Evolutionary conservation across 2,329 filamentous ascomycete genomes (phyloP).

Genomic region (Pseudocercospora eumusae): DNA sequence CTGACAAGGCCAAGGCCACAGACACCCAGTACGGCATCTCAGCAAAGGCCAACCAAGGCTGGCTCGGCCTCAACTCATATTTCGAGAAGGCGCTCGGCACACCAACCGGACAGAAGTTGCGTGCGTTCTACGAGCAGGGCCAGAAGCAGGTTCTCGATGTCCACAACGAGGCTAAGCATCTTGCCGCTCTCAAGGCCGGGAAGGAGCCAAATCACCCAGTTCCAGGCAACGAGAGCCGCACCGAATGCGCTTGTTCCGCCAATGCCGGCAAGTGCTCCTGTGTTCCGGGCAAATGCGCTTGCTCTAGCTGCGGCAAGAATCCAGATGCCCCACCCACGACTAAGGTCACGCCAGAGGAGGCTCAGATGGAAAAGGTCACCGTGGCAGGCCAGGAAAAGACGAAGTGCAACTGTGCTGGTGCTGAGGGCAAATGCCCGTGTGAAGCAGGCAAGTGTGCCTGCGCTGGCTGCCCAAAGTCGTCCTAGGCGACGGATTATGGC

Average conservation of each 20-base stretch:
- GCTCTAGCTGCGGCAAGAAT: slow-evolving; percentile 51
- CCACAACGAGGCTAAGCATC: slow-evolving; percentile 81
- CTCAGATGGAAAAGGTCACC: slow-evolving; percentile 54
- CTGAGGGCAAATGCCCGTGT: slow-evolving; percentile 51
- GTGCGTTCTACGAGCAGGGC: slow-evolving; percentile 81
- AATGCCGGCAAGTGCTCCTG: slow-evolving; percentile 49
- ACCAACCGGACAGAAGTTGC: slow-evolving; percentile 83
- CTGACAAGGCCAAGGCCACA: slow-evolving; percentile 78
- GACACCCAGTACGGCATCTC: slow-evolving; percentile 84
- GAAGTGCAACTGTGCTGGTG: slow-evolving; percentile 54
- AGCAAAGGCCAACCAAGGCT: slow-evolving; percentile 67
- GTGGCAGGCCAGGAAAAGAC: slow-evolving; percentile 49
- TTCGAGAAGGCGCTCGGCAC: slow-evolving; percentile 91
- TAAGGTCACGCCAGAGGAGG: slow-evolving; percentile 35
- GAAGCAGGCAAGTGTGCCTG: slow-evolving; percentile 52
- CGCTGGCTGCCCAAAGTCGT: slow-evolving; percentile 49
- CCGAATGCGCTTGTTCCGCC: slow-evolving; percentile 50
- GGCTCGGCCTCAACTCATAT: slow-evolving; percentile 75
- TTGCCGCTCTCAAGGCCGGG: slow-evolving; percentile 81
- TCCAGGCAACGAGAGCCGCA: slow-evolving; percentile 43
- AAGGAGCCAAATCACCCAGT: slow-evolving; percentile 47
- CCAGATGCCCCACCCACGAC: slow-evolving; percentile 37
- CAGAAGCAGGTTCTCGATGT: slow-evolving; percentile 92
- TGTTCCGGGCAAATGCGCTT: slow-evolving; percentile 49
- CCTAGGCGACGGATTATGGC: slow-evolving; percentile 20